Base-by-base conservation (phyloP, 2,329 filamentous ascomycete species). In the Penicillium verrucosum region DNA sequence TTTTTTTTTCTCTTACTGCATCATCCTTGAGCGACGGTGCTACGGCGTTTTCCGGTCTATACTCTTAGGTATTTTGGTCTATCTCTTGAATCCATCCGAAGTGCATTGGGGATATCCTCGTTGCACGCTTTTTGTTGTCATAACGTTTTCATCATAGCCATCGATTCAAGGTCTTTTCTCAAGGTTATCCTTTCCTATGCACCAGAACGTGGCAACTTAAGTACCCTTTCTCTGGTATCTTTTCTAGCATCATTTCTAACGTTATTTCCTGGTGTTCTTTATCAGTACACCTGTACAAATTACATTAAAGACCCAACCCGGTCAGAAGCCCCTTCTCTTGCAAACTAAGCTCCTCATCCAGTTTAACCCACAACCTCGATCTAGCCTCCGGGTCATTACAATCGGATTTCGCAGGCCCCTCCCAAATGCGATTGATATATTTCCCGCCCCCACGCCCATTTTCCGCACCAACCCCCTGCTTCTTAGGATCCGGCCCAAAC, bases 21-120 rank as follows among this genome's bases (percentile, higher is more conserved):
- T 65, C 61, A 62, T 64, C 60, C 47, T 66, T 61, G 56, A 70
- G 68, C 68, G 68, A 68, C 52, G 68, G 68, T 63, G 65, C 63
- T 62, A 52, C 42, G 64, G 64, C 61, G 62, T 65, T 66, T 51
- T 56, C 27, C n/a, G 57, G 48, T 56, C 21, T 46, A 52, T 52
- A 46, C 25, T 38, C 18, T 56, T 52, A 18, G 38, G n/a, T 55
- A 41, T 32, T 46, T 16, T 40, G 12, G 12, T 25, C 4, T 34
- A n/a, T 41, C 14, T 42, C 49, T 44, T 37, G 23, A 44, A 40
- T 51, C 2, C 14, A 47, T 23, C 44, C 7, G 4, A 23, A 14
- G 21, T 25, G 8, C 14, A 25, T 47, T 34, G 12, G 30, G 18
- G 10, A 25, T 4, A 34, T 27, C 12, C n/a, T 29, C 14, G 30